Percentiles rank a stretch among this genome's conserved stretches.
phyloP scores from a whole-genome alignment of 768 basidiomycete species.

The Butyriboletus loyo region DNA sequence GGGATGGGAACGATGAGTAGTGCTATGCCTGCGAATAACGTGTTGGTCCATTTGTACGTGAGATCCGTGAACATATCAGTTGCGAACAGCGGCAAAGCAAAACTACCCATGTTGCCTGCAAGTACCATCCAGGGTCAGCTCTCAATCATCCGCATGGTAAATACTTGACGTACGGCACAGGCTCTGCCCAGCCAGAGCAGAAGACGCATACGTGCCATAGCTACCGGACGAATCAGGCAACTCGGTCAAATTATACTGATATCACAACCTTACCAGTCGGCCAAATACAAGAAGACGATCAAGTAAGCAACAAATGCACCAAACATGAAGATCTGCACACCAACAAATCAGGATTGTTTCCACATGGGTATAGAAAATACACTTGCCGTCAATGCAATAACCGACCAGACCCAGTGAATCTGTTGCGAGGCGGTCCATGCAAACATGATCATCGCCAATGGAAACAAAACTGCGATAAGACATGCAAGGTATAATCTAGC shows the following conservation, averaged over 20 bases:
- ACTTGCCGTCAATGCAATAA: constrained; percentile 16
- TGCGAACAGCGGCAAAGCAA: constrained; percentile 61
- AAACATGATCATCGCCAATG: constrained; percentile 63
- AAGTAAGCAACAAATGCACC: constrained; percentile 52
- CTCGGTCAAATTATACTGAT: neutral
- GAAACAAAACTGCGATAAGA: constrained; percentile 49
- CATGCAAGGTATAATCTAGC: constrained; percentile 59
- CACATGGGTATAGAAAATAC: neutral
- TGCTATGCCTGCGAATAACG: constrained; percentile 51
- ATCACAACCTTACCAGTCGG: constrained; percentile 48
- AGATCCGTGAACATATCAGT: constrained; percentile 53
- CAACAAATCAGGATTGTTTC: neutral
- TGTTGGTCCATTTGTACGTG: constrained; percentile 58
- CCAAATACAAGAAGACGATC: constrained; percentile 54
- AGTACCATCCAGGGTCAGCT: neutral
- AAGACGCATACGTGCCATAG: constrained; percentile 60
- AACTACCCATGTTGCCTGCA: constrained; percentile 48
- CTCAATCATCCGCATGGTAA: neutral
- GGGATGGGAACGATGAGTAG: constrained; percentile 54
- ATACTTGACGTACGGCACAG: constrained; percentile 42
- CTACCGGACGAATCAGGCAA: constrained; percentile 21
- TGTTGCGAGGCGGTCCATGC: constrained; percentile 57
- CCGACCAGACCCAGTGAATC: constrained; percentile 56
- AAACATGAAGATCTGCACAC: constrained; percentile 44
- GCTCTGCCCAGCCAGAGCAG: constrained; percentile 63